phyloP scores from a whole-genome alignment of 305 asterid genomes.

The Solanum aculeatissimum region DNA sequence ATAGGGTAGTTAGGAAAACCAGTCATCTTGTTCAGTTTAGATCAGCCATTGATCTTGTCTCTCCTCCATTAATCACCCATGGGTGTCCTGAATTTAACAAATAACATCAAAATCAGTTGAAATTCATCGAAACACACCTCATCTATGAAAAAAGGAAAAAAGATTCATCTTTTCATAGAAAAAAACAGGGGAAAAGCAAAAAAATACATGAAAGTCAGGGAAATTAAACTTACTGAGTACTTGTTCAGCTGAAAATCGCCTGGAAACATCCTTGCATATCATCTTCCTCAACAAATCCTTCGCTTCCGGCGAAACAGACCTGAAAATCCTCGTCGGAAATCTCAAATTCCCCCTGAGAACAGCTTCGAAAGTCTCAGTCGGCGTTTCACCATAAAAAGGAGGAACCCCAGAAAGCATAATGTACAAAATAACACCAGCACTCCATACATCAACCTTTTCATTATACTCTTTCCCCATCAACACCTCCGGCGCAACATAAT shows the following conservation, averaged over 20 bases:
- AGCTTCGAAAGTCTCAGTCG: conserved; percentile 66
- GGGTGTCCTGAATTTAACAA: conserved; percentile 51
- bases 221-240: conserved; percentile 43
- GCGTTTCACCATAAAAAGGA: conserved; percentile 67
- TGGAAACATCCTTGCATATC: conserved; percentile 53
- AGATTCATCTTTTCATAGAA: too few species aligned
- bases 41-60: conserved; percentile 28
- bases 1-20: not conserved
- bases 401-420: conserved; percentile 82
- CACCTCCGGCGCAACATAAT: conserved; percentile 90
- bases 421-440: conserved; percentile 76
- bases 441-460: conserved; percentile 92
- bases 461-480: conserved; percentile 47
- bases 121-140: too few species aligned
- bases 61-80: conserved; percentile 61
- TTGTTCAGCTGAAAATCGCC: conserved; percentile 69
- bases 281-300: conserved; percentile 82
- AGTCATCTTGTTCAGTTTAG: conserved; percentile 3
- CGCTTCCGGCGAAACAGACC: conserved; percentile 68
- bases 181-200: not conserved
- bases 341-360: conserved; percentile 60
- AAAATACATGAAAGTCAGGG: not conserved
- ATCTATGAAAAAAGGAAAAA: too few species aligned
- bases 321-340: conserved; percentile 56
- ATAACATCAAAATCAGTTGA: not conserved